Evolutionary conservation across 2,329 filamentous ascomycete species (phyloP).

Genomic region (Alternaria rosae): DNA sequence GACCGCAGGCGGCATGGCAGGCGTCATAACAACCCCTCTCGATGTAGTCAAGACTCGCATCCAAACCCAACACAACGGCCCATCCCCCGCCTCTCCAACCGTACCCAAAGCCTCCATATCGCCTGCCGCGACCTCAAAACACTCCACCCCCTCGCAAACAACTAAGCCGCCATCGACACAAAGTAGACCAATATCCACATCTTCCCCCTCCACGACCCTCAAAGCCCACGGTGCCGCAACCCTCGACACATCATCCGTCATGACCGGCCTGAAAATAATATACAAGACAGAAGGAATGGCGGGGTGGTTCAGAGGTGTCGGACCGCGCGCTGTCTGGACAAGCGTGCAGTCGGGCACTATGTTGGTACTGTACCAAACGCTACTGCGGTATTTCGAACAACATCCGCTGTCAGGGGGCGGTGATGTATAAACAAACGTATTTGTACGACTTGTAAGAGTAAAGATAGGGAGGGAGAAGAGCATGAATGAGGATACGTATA

Average conservation of each 20-base stretch:
- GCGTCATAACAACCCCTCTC: slow-evolving; percentile 91
- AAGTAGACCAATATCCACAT: slow-evolving; percentile 83
- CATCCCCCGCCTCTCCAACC: slow-evolving; percentile 16
- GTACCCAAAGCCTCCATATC: slow-evolving; percentile 25
- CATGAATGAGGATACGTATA: neutral
- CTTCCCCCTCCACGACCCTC: slow-evolving; percentile 83
- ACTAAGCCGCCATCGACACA: slow-evolving; percentile 34
- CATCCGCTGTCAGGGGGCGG: slow-evolving; percentile 46
- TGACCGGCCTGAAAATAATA: slow-evolving; percentile 83
- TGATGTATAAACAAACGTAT: slow-evolving; percentile 23
- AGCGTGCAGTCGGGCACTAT: slow-evolving; percentile 97
- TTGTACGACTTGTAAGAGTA: slow-evolving; percentile 1
- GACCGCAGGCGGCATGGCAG: slow-evolving; percentile 88
- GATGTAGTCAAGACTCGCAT: slow-evolving; percentile 97
- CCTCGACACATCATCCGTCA: slow-evolving; percentile 87
- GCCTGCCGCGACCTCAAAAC: slow-evolving; percentile 40
- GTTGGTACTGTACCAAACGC: slow-evolving; percentile 91
- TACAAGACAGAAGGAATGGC: slow-evolving; percentile 87
- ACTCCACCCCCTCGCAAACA: slow-evolving; percentile 33
- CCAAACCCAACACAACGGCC: slow-evolving; percentile 83
- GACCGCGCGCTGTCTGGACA: slow-evolving; percentile 93
- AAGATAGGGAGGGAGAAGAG: neutral
- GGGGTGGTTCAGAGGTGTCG: slow-evolving; percentile 94
- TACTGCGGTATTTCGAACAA: slow-evolving; percentile 79
- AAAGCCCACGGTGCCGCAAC: slow-evolving; percentile 79